Evolutionary conservation across 164 flowering plant genomes (phyloP), one percentile per base, ranked within the genome.

Genomic region (Brasenia schreberi): DNA sequence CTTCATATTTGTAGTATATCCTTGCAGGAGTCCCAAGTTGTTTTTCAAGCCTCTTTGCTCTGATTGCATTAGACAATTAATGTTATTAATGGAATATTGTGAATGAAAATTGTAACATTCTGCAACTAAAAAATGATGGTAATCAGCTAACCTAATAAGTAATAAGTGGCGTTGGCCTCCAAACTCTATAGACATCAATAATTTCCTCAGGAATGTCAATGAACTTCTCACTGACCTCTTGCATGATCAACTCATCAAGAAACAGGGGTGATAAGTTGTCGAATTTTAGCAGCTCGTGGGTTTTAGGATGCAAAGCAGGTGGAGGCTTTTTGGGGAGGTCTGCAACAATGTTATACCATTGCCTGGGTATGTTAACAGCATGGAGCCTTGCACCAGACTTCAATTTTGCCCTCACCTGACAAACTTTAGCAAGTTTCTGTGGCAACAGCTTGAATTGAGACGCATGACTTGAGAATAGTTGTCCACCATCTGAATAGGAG

Each of bases 1-100:
- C 98, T 87, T 93, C 98, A 68, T 93, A 90, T 75, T 93, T 93
- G 81, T 87, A 90, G 76, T 90, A 93, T 19, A 93, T 93, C 73
- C 86, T 86, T 0, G 98, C 98, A 59, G 98, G 98, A 5, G 98
- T 93, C 14, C 74, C 84, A 60, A 93, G 92, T 71, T 88, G 84
- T 73, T 89, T 93, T 83, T 90, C 98, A 80, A 93, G 70, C 68
- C 98, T 87, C 83, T 84, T 88, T 5, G 98, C 98, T 78, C 98
- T 93, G 75, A 4, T 45, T 75, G 71, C 45, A 63, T 6, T 6
- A 4, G 27, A 19, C 9, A 42, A 33, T 18, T 19, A 61, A 61
- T 61, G 59, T 56, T 56, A n/a, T 5, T 9, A 19, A 7, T 12
- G 12, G 53, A 5, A 45, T 7, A 12, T 45, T 7, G 1, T 45